These are phyloP conservation scores for Solanum corneliomulleri DNA, from an alignment of 257 asterid genomes.

Conservation along the genomic window DNA sequence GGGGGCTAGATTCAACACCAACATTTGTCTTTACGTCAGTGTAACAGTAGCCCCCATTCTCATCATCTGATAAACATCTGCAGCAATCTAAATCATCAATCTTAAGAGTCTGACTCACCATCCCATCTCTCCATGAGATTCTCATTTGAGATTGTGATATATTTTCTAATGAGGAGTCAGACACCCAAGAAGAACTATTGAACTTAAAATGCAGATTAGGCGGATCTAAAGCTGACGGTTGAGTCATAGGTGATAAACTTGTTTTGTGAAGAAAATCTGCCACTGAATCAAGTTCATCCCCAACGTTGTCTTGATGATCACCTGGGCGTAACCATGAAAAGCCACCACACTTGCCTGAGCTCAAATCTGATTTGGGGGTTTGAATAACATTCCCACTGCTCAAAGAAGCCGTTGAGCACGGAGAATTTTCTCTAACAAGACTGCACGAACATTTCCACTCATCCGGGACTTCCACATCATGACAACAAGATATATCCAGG, in stretches of 20 bases:
- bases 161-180: constrained; percentile 36
- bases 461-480: not conserved
- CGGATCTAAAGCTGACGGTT: constrained; percentile 18
- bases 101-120: constrained; percentile 16
- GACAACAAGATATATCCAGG: not conserved
- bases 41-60: constrained; percentile 11
- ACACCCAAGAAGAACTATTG: constrained; percentile 40
- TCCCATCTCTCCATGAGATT: constrained; percentile 71
- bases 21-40: constrained; percentile 1
- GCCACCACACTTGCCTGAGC: constrained; percentile 12
- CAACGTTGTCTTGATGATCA: not conserved
- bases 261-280: constrained; percentile 10
- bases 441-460: not conserved
- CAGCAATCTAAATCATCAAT: constrained; percentile 56
- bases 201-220: constrained; percentile 13
- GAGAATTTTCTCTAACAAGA: constrained; percentile 16
- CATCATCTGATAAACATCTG: constrained; percentile 66
- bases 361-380: constrained; percentile 54
- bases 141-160: constrained; percentile 38
- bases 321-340: constrained; percentile 9
- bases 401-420: constrained; percentile 20
- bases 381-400: constrained; percentile 48
- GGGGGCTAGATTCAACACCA: not conserved
- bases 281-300: constrained; percentile 17
- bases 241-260: constrained; percentile 18